Conservation (phyloP, 345 rosid genomes). For the Syzygium grande region DNA sequence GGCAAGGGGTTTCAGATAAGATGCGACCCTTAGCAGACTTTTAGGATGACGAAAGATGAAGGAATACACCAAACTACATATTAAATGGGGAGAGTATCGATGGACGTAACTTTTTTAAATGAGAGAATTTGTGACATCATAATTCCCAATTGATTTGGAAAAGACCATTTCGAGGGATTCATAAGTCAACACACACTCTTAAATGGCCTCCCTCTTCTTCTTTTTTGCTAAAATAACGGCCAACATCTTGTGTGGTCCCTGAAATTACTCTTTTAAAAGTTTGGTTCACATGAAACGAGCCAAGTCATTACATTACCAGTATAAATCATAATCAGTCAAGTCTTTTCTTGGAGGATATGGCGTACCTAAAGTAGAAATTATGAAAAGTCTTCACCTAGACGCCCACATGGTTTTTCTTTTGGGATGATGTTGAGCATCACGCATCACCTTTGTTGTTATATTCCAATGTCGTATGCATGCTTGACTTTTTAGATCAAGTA, state of each 20-base stretch:
- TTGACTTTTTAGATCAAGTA: not conserved
- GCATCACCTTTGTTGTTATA: not conserved
- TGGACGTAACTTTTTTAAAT: not conserved
- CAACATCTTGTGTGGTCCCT: not conserved
- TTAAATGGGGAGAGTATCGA: not conserved
- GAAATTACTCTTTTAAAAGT: rapidly evolving
- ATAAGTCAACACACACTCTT: not conserved
- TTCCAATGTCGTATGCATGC: not conserved
- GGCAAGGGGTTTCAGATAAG: rapidly evolving
- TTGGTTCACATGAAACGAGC: not conserved
- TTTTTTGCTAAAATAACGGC: too few relatives aligned
- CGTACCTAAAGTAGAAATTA: not conserved
- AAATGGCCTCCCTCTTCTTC: not conserved
- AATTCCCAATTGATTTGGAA: not conserved
- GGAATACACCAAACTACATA: not conserved
- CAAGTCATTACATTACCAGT: not conserved
- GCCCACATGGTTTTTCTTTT: not conserved
- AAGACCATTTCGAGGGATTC: not conserved
- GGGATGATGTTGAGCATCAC: not conserved
- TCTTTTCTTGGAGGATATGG: not conserved
- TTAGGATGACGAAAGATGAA: not conserved
- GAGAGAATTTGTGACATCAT: not conserved
- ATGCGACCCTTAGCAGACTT: not conserved
- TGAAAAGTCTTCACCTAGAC: not conserved
- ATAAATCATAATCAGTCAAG: not conserved